Evolutionary conservation across 495 filamentous ascomycete genomes (phyloP).

Genomic region (Cenococcum geophilum): DNA sequence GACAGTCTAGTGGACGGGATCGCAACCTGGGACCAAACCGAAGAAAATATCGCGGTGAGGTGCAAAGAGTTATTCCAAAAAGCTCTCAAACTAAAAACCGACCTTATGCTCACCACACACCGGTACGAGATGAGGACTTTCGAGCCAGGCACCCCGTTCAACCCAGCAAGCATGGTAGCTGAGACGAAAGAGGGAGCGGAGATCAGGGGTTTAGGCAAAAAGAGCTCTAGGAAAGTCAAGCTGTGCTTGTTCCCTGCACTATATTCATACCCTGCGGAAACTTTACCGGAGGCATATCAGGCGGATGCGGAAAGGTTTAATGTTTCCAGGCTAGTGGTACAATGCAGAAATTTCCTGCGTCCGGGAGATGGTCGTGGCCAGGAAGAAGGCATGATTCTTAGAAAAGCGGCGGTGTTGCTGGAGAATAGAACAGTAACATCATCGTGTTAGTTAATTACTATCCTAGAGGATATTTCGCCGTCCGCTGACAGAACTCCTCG

Average conservation of each 20-base stretch:
- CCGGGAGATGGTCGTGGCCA: not conserved
- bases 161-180: constrained; percentile 3
- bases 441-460: constrained; percentile 4
- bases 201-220: constrained; percentile 4
- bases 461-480: not conserved
- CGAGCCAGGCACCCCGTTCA: constrained; percentile 5
- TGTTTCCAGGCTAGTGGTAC: constrained; percentile 4
- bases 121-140: constrained; percentile 4
- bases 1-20: constrained; percentile 4
- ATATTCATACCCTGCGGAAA: constrained; percentile 2
- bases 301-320: constrained; percentile 1
- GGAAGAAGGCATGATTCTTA: constrained; percentile 5
- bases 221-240: not conserved
- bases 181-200: constrained; percentile 5
- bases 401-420: constrained; percentile 2
- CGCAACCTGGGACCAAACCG: not conserved
- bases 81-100: constrained; percentile 7
- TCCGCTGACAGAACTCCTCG: not conserved
- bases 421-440: constrained; percentile 3
- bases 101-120: constrained; percentile 3
- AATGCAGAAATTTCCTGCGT: constrained; percentile 4
- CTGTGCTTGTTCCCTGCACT: constrained; percentile 6
- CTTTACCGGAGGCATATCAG: not conserved
- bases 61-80: constrained; percentile 5
- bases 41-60: not conserved